Base-by-base conservation (phyloP, 2,329 filamentous ascomycete genomes). In the Colletotrichum salicis region DNA sequence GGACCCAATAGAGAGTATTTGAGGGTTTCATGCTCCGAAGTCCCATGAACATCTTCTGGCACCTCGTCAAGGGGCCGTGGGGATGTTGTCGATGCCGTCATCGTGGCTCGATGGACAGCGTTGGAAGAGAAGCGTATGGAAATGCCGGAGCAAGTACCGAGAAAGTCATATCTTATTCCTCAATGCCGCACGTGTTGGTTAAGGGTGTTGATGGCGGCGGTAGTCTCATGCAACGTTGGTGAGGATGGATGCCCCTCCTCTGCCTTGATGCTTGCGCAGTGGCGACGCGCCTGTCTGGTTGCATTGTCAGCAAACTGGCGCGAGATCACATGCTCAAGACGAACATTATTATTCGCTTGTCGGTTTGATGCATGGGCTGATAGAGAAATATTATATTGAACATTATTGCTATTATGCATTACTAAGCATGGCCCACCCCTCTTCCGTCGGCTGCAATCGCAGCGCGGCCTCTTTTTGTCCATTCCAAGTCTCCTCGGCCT, bases 1-100 rank as follows among this genome's bases (percentile, higher is more conserved):
- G 95, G 96, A 0, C 96, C 96, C 0, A 98, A 87, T 0, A 98
- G 88, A 67, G 93, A 92, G 81, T 98, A 97, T 78, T 97, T 98
- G 67, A 98, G 87, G 4, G 93, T 95, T 4, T 84, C 80, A 57
- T 88, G 85, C 22, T 81, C 76, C 5, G 65, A 24, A 1, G 45
- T 29, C 6, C 63, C n/a, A 24, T 64, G 48, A 12, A 24, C 45
- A 5, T 64, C 58, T 24, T 63, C 45, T 13, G 56, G n/a, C 31
- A 69, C 22, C 29, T 68, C 55, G 31, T 45, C 70, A 48, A 70
- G 71, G 11, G 13, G 19, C 22, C 11, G 22, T 24, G 68, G 62
- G 37, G 41, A 33, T 4, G 45, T 35, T n/a, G 52, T 72, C 67
- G 74, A 75, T 77, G 37, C 75, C 64, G 71, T 68, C 65, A 74